These are phyloP conservation scores for Ophiostoma fasciatum DNA, from an alignment of 2,329 filamentous ascomycete species.

Conservation along the genomic window DNA sequence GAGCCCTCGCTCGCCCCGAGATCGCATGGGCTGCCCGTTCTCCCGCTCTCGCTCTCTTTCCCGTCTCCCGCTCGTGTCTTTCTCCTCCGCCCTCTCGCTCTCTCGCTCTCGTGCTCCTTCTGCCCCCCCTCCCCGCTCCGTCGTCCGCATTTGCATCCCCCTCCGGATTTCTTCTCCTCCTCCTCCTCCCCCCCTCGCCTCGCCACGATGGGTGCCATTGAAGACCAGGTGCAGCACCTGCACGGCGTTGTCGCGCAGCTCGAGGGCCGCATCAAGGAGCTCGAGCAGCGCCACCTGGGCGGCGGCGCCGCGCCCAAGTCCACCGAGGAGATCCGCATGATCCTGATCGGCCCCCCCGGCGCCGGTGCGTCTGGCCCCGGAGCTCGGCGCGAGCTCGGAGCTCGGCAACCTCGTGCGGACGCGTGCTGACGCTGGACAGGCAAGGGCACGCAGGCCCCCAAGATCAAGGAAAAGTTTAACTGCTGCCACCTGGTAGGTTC, in stretches of 20 bases:
- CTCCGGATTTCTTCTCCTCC: background rate
- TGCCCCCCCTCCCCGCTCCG: background rate
- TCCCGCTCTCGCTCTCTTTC: constrained; percentile 1
- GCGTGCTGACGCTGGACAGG: constrained; percentile 35
- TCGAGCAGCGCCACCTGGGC: constrained; percentile 59
- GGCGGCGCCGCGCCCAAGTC: constrained; percentile 30
- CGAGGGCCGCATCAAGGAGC: constrained; percentile 70
- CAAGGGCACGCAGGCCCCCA: constrained; percentile 96
- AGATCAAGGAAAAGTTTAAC: constrained; percentile 95
- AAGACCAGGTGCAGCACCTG: constrained; percentile 72
- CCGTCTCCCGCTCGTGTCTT: background rate
- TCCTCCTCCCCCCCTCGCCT: background rate
- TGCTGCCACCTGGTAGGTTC: constrained; percentile 82
- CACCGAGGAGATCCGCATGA: constrained; percentile 71
- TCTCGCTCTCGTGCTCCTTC: background rate
- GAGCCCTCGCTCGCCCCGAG: constrained; percentile 11
- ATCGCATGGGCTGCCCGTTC: constrained; percentile 6
- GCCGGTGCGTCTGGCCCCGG: constrained; percentile 53
- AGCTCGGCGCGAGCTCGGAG: constrained; percentile 1
- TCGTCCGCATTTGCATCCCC: no score
- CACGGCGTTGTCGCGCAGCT: constrained; percentile 73
- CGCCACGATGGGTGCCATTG: constrained; percentile 64
- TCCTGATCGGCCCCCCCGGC: constrained; percentile 92
- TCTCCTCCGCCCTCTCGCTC: background rate
- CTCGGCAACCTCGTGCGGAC: no score